These are phyloP conservation scores for Butyriboletus loyo DNA, from an alignment of 768 basidiomycete species.

Conservation along the genomic window DNA sequence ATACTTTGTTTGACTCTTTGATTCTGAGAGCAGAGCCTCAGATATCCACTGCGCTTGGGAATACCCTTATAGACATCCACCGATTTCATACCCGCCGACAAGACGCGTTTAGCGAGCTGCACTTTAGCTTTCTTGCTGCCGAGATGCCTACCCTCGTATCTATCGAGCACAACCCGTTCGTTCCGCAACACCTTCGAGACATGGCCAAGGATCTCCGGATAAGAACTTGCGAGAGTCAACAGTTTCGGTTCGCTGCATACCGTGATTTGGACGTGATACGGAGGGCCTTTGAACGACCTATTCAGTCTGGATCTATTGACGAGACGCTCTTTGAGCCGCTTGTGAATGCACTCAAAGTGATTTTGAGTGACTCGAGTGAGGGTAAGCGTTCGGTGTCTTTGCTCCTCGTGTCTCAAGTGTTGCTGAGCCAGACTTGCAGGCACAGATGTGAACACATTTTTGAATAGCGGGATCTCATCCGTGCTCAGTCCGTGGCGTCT, in stretches of 20 bases:
- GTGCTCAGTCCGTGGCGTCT: conserved; percentile 82
- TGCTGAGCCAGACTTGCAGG: conserved; percentile 10
- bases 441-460: conserved; percentile 46
- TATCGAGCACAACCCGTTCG: conserved; percentile 57
- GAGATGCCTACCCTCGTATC: conserved; percentile 69
- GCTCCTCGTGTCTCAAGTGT: too few relatives aligned
- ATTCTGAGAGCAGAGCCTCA: conserved; percentile 53
- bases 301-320: conserved; percentile 46
- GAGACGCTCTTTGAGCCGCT: conserved; percentile 59
- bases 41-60: conserved; percentile 35
- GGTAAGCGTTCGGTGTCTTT: conserved; percentile 38
- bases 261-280: conserved; percentile 71
- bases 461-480: conserved; percentile 61
- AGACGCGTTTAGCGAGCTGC: conserved; percentile 61
- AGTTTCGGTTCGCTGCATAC: conserved; percentile 76
- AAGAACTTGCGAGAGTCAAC: conserved; percentile 55
- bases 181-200: conserved; percentile 49
- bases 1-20: conserved; percentile 56
- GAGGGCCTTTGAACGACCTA: conserved; percentile 61
- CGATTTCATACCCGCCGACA: conserved; percentile 66
- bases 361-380: conserved; percentile 60
- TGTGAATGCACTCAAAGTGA: conserved; percentile 62
- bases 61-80: conserved; percentile 62
- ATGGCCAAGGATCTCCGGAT: conserved; percentile 53
- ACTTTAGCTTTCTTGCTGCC: conserved; percentile 60